These are phyloP conservation scores for Naganishia vaughanmartiniae DNA, from an alignment of 768 basidiomycete species.

Conservation along the genomic window DNA sequence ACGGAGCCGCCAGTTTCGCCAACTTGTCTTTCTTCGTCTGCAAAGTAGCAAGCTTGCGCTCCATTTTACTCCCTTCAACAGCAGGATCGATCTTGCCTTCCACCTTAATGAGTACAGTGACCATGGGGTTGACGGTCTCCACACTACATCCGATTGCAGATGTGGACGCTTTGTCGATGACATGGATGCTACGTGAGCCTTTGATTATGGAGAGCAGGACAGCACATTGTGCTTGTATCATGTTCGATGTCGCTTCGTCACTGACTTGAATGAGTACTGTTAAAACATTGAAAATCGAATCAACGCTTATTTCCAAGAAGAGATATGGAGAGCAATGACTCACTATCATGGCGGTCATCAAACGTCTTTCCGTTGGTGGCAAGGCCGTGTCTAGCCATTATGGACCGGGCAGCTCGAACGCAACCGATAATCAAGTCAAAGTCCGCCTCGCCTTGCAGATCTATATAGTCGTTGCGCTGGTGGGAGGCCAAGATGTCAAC, in stretches of 20 bases:
- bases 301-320: constrained; percentile 27
- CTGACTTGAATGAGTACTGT: constrained; percentile 76
- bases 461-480: constrained; percentile 54
- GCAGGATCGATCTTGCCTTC: constrained; percentile 89
- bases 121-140: constrained; percentile 66
- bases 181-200: constrained; percentile 72
- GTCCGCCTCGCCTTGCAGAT: constrained; percentile 69
- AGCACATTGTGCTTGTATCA: constrained; percentile 69
- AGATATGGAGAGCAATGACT: constrained; percentile 27
- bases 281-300: background rate
- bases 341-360: constrained; percentile 45
- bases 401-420: constrained; percentile 73
- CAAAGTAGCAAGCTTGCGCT: constrained; percentile 81
- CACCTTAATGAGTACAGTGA: constrained; percentile 78
- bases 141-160: constrained; percentile 87
- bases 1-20: constrained; percentile 65
- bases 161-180: constrained; percentile 61
- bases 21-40: constrained; percentile 72
- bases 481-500: background rate
- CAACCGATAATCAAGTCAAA: constrained; percentile 83
- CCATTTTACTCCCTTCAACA: constrained; percentile 79
- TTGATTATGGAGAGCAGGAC: constrained; percentile 83
- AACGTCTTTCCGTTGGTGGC: constrained; percentile 54
- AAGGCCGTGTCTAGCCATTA: constrained; percentile 84
- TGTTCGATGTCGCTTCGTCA: constrained; percentile 61